Evolutionary conservation across 2,329 filamentous ascomycete species (phyloP).

Genomic region (Fusarium circinatum): DNA sequence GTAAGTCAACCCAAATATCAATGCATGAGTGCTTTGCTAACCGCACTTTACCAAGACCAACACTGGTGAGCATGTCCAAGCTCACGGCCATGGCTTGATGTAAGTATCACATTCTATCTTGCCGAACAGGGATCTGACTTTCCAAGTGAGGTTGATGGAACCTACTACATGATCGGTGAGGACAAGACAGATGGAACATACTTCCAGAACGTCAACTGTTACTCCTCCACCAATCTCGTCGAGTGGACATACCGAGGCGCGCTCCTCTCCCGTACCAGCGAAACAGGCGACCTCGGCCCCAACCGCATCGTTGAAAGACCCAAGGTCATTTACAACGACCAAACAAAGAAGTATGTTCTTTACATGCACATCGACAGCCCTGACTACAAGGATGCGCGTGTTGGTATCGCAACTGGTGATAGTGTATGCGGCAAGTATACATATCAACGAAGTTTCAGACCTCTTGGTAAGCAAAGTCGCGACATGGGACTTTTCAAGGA

Average conservation of each 20-base stretch:
- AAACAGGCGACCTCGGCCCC: conserved; percentile 66
- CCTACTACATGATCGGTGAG: conserved; percentile 76
- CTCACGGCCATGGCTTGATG: conserved; percentile 73
- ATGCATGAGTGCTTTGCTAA: background rate
- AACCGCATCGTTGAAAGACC: conserved; percentile 73
- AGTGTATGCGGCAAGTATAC: conserved; percentile 69
- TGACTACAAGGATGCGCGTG: conserved; percentile 70
- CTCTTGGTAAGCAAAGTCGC: conserved; percentile 54
- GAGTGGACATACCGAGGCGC: conserved; percentile 72
- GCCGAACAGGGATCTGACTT: rapidly evolving
- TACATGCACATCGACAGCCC: conserved; percentile 74
- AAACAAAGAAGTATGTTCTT: conserved; percentile 72
- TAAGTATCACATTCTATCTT: conserved; percentile 38
- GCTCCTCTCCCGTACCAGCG: conserved; percentile 61
- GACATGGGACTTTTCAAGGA: conserved; percentile 72
- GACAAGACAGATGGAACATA: conserved; percentile 71
- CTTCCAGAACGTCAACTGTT: conserved; percentile 75
- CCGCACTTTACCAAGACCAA: conserved; percentile 46
- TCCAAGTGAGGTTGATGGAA: conserved; percentile 54
- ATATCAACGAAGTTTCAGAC: conserved; percentile 50
- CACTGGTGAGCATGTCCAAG: conserved; percentile 68
- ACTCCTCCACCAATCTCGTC: conserved; percentile 69
- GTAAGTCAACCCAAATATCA: conserved; percentile 34
- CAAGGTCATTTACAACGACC: conserved; percentile 74
- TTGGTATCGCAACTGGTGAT: conserved; percentile 69